Conservation (phyloP, 2,329 filamentous ascomycete genomes). For the Epicoccum sorghinum region DNA sequence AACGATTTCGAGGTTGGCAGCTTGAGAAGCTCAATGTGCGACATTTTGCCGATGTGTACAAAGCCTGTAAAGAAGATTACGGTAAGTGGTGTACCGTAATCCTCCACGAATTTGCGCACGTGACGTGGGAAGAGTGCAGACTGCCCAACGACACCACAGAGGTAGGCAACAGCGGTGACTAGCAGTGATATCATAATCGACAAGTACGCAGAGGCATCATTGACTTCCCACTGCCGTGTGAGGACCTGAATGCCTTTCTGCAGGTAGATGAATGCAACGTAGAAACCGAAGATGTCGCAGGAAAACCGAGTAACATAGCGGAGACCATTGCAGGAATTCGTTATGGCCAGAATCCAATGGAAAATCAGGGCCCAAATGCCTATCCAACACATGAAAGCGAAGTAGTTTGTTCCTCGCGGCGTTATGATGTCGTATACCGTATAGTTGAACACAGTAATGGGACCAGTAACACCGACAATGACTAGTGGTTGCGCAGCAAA, state of each 20-base stretch:
- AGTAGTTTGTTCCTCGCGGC: conserved; percentile 77
- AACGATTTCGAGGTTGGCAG: conserved; percentile 80
- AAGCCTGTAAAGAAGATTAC: conserved; percentile 87
- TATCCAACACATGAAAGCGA: conserved; percentile 92
- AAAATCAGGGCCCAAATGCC: conserved; percentile 86
- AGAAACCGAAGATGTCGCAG: conserved; percentile 93
- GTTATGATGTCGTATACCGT: conserved; percentile 89
- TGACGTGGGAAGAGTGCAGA: conserved; percentile 76
- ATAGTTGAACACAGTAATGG: conserved; percentile 93
- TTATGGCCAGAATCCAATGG: conserved; percentile 82
- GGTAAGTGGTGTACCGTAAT: conserved; percentile 76
- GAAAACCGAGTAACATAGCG: conserved; percentile 89
- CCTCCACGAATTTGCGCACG: conserved; percentile 81
- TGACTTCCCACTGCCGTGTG: conserved; percentile 70
- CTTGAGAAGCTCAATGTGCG: conserved; percentile 68
- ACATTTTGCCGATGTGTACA: conserved; percentile 84
- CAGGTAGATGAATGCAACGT: conserved; percentile 89
- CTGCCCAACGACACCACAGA: conserved; percentile 72
- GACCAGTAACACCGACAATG: conserved; percentile 89
- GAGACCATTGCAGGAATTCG: conserved; percentile 87
- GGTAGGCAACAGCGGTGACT: conserved; percentile 77
- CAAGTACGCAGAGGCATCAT: conserved; percentile 72
- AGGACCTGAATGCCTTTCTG: conserved; percentile 91
- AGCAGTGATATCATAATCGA: conserved; percentile 78
- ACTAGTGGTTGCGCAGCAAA: conserved; percentile 84